A percentile compares a stretch with the other conserved stretches of the same genome.
These are phyloP conservation scores for Pyrrhoderma lamaoense DNA, from an alignment of 1,284 basidiomycete genomes.

Conservation along the genomic window DNA sequence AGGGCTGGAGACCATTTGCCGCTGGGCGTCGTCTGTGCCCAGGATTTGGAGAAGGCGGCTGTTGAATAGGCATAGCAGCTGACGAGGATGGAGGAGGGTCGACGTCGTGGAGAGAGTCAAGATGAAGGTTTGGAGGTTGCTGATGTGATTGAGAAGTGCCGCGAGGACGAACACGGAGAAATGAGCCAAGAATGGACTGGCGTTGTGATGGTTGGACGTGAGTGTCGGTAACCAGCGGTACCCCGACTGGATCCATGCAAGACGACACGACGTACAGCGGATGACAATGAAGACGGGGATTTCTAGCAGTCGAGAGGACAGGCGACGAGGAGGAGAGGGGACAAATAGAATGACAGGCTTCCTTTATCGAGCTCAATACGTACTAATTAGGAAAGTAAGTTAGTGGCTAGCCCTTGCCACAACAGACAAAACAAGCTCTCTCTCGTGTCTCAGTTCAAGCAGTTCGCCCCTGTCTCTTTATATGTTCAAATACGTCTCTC, in stretches of 20 bases:
- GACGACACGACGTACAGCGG: constrained; percentile 2
- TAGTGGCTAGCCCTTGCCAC: too few relatives aligned
- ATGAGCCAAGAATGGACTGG: constrained; percentile 34
- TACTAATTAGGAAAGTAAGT: too few relatives aligned
- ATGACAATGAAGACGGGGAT: background rate
- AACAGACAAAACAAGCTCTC: too few relatives aligned
- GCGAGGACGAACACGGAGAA: constrained; percentile 33
- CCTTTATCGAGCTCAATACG: too few relatives aligned
- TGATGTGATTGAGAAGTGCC: constrained; percentile 33
- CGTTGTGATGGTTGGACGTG: constrained; percentile 21
- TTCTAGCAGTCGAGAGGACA: too few relatives aligned
- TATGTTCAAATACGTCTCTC: too few relatives aligned
- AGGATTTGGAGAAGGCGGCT: background rate
- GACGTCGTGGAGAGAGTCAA: constrained; percentile 7
- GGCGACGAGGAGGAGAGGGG: too few relatives aligned
- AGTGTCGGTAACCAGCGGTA: constrained; percentile 10
- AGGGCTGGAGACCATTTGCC: constrained; percentile 6
- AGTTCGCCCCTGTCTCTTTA: too few relatives aligned
- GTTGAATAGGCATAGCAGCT: background rate
- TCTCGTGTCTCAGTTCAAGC: too few relatives aligned
- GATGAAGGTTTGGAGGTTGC: constrained; percentile 9
- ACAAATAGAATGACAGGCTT: too few relatives aligned
- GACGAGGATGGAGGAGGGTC: background rate
- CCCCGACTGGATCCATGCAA: constrained; percentile 14
- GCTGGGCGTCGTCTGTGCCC: constrained; percentile 5